Evolutionary conservation across 2,329 filamentous ascomycete genomes (phyloP), one percentile per base, ranked within the genome.

Genomic region (Colletotrichum spaethianum): DNA sequence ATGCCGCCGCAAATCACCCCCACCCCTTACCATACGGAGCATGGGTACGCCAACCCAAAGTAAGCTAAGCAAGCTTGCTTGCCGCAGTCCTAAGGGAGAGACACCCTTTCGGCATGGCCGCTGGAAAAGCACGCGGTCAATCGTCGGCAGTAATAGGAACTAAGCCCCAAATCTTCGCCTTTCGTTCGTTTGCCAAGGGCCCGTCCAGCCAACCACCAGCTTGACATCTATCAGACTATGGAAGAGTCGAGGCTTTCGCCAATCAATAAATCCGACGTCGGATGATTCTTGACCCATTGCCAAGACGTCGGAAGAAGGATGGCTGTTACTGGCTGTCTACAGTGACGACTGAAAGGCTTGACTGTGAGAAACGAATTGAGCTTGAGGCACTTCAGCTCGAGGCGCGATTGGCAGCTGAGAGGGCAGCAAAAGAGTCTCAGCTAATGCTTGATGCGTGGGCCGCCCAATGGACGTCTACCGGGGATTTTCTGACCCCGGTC

Each of bases 71-170:
- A 55, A 33, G 55, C 20, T 26, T 68, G 38, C 28, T 52, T 42
- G 33, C 33, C 53, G 28, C 42, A 16, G 31, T 8, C 31, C 28
- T 26, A 28, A n/a, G 56, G 40, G 33, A 52, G 5, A 33, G 14
- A 67, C 67, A 70, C 68, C 68, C 46, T 23, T 38, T 70, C 68
- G 68, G 68, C 55, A 64, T 67, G 63, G 55, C 55, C 68, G 68
- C 56, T 40, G 63, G 20, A 11, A 52, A 33, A 65, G 42, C 60
- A 64, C 40, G 40, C 53, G 61, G 62, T 66, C 33, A 20, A 44
- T 60, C 20, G 20, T 42, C 66, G 66, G 66, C 26, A 64, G 65
- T 56, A 48, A 62, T 68, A 52, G 50, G 31, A 40, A 38, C 59
- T 40, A 53, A 56, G 48, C 46, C 59, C 46, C 31, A 2, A 42